A percentile compares a stretch with the other conserved stretches of the same genome.
Evolutionary conservation across 2,329 filamentous ascomycete genomes (phyloP).

Genomic region (Ophiostoma novo-ulmi): DNA sequence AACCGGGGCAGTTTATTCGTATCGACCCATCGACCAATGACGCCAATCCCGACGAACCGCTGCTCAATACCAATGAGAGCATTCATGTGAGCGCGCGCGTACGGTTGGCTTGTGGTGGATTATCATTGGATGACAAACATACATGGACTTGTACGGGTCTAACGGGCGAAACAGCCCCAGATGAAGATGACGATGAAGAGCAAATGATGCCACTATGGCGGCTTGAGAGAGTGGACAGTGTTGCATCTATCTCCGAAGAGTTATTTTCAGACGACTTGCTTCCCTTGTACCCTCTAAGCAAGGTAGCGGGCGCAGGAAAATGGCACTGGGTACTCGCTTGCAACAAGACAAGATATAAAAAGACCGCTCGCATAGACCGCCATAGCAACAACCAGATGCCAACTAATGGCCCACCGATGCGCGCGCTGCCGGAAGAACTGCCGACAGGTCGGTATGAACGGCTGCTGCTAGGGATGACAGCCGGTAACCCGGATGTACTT

Average conservation of each 20-base stretch:
- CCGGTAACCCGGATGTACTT: constrained; percentile 25
- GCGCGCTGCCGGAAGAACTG: constrained; percentile 34
- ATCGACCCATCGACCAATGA: constrained; percentile 37
- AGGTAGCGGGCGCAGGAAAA: constrained; percentile 30
- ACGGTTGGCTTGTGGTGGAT: constrained; percentile 31
- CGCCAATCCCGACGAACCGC: constrained; percentile 34
- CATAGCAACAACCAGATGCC: constrained; percentile 22
- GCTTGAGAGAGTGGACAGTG: constrained; percentile 27
- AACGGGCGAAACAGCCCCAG: constrained; percentile 18
- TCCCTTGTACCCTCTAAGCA: constrained; percentile 29
- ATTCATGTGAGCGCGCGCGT: constrained; percentile 35
- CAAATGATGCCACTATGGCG: constrained; percentile 29
- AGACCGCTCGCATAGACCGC: background rate
- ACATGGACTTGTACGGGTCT: constrained; percentile 33
- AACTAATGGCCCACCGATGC: constrained; percentile 8
- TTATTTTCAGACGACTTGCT: constrained; percentile 17
- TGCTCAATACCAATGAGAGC: constrained; percentile 38
- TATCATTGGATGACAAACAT: constrained; percentile 35
- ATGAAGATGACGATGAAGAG: constrained; percentile 15
- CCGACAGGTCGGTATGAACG: constrained; percentile 36
- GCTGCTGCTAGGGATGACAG: constrained; percentile 26
- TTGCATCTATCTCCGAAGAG: background rate
- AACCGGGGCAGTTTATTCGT: constrained; percentile 37
- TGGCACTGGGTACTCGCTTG: constrained; percentile 34
- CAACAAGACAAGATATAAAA: constrained; percentile 22